Base-by-base conservation (phyloP, 495 filamentous ascomycete species). In the Apiosordaria backusii region DNA sequence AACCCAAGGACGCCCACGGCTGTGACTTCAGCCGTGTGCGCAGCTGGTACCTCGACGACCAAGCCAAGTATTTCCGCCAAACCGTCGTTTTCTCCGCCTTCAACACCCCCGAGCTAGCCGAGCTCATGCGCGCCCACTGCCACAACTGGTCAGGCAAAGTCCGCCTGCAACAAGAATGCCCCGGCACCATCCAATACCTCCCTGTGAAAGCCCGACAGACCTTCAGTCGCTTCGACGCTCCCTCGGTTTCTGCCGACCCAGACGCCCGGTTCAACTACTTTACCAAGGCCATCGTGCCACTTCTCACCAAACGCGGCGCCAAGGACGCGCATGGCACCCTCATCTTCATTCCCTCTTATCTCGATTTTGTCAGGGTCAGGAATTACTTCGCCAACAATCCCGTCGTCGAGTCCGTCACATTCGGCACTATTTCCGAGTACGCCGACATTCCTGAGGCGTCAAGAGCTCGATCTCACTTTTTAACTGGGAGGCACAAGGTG, bases 261-360 rank as follows among this genome's bases (percentile, higher is more conserved):
- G 92, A 97, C 68, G 83, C 90, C 16, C 85, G 95, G n/a, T 99
- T 98, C 83, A 88, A 88, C 64, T 94, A 92, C 78, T 98, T 98
- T 79, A 90, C 85, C 26, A 87, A 88, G 22, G 86, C 90, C 24
- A 78, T 97, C 61, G 74, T 97, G 10, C 94, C 95, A 6, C 77
- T 84, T 6, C 81, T 99, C 26, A 81, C 84, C 21, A 80, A 78
- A 67, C 88, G 89, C 53, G 55, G 57, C 21, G 82, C 86, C 63
- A 79, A 78, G 40, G 77, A 81, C 67, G 70, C 80, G 45, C 74
- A 74, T 61, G 83, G 94, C 27, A 90, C 89, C 0, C 74, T 98
- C 53, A 82, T 97, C 70, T 97, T 96, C 82, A 87, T 98, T 60
- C 91, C 95, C 0, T 91, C 89, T 7, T 97, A 96, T 78, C 86